Evolutionary conservation across 148 eudicot species (phyloP).

Genomic region (Cornus controversa): DNA sequence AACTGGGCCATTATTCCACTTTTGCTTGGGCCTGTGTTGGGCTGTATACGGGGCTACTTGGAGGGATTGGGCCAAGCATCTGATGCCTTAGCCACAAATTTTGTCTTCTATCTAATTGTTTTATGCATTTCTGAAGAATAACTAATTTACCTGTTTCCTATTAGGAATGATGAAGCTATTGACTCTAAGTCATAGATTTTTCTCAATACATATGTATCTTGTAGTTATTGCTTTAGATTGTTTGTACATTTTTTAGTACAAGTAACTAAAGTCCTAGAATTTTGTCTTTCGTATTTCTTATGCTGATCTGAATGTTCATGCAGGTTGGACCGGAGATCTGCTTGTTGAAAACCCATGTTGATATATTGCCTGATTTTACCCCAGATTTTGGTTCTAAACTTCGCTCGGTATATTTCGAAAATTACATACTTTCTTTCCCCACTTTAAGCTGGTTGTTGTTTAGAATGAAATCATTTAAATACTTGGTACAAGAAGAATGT

Average conservation of each 20-base stretch:
- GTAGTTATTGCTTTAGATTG: neutral
- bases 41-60: neutral
- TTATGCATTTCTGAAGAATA: neutral
- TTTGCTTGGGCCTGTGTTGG: too few relatives aligned
- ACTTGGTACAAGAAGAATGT: neutral
- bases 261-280: neutral
- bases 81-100: neutral
- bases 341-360: constrained; percentile 89
- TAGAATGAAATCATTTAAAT: neutral
- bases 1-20: too few relatives aligned
- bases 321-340: constrained; percentile 95
- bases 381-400: constrained; percentile 87
- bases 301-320: constrained; percentile 10
- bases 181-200: neutral
- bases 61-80: neutral
- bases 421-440: neutral
- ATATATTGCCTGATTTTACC: constrained; percentile 88
- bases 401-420: constrained; percentile 48
- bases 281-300: neutral
- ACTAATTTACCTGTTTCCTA: neutral
- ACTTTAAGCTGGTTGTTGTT: neutral
- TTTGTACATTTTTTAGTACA: neutral
- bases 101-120: neutral
- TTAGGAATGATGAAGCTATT: neutral
- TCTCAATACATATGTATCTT: neutral